Evolutionary conservation across 2,329 filamentous ascomycete species (phyloP).

Genomic region (Penicillium sp.): DNA sequence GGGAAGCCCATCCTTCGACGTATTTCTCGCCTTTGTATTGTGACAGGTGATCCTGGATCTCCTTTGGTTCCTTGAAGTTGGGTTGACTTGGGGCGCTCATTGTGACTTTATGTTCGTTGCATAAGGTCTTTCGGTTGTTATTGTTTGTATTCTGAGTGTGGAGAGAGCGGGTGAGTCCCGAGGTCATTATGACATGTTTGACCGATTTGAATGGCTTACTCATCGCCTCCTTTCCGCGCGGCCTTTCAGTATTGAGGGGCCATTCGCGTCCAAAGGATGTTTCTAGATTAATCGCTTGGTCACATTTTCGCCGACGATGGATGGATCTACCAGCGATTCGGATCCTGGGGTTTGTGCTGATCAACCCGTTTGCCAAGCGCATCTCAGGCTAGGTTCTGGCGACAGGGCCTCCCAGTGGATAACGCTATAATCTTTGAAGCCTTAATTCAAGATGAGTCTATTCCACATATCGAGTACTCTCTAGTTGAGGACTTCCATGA

Average conservation of each 20-base stretch:
- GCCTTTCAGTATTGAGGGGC: too few species aligned
- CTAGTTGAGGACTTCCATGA: background rate
- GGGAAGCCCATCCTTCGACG: slow-evolving; percentile 50
- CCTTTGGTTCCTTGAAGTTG: slow-evolving; percentile 19
- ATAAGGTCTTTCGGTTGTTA: background rate
- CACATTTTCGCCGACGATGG: background rate
- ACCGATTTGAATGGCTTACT: slow-evolving; percentile 16
- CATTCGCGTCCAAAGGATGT: background rate
- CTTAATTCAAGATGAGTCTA: slow-evolving; percentile 12
- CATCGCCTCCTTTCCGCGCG: slow-evolving; percentile 22
- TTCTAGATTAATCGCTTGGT: background rate
- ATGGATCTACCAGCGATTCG: background rate
- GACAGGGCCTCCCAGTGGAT: background rate
- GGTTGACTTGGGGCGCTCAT: slow-evolving; percentile 14
- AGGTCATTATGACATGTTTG: slow-evolving; percentile 13
- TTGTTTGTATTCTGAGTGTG: background rate
- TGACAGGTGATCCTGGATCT: slow-evolving; percentile 42
- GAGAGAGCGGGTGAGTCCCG: slow-evolving; percentile 1
- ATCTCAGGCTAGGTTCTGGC: background rate
- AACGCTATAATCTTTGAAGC: background rate
- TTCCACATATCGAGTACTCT: background rate
- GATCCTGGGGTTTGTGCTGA: background rate
- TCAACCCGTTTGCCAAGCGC: background rate
- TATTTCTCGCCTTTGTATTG: slow-evolving; percentile 42
- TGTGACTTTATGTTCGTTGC: background rate